phyloP scores from a whole-genome alignment of 352 stramenopile genomes.

The Saprolegnia diclina region DNA sequence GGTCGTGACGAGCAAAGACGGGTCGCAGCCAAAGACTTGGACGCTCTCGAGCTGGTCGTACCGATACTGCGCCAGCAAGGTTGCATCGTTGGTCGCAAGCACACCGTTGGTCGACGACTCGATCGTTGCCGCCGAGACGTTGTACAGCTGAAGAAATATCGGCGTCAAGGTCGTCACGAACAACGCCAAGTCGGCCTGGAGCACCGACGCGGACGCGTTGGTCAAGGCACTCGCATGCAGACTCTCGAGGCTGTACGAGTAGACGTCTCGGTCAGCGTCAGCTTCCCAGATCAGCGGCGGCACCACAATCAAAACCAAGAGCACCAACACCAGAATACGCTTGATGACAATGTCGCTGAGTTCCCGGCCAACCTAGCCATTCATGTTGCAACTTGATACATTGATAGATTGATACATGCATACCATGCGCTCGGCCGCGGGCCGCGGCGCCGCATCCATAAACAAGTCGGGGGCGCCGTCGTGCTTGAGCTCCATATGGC shows the following conservation, averaged over 20 bases:
- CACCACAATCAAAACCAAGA: constrained; percentile 8
- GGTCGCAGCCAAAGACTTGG: constrained; percentile 56
- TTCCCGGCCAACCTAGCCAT: constrained; percentile 6
- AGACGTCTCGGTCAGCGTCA: neutral
- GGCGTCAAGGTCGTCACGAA: neutral
- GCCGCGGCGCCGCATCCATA: neutral
- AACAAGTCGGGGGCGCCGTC: neutral
- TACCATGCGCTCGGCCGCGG: constrained; percentile 16
- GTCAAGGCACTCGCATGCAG: neutral
- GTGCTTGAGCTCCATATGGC: constrained; percentile 23
- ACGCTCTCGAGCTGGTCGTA: constrained; percentile 63
- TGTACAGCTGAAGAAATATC: constrained; percentile 7
- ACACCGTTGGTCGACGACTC: neutral
- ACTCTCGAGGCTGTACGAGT: constrained; percentile 3
- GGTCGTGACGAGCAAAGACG: constrained; percentile 57
- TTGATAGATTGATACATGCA: neutral
- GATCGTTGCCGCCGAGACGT: neutral
- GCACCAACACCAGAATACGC: constrained; percentile 17
- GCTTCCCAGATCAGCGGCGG: neutral
- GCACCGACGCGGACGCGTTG: neutral
- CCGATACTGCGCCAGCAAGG: constrained; percentile 42
- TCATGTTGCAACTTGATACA: neutral
- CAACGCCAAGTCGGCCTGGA: neutral
- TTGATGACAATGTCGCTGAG: constrained; percentile 25
- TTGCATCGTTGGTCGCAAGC: constrained; percentile 32